Evolutionary conservation across 139 green algal species (phyloP), one percentile per base, ranked within the genome.

Genomic region (Micractinium sp.): DNA sequence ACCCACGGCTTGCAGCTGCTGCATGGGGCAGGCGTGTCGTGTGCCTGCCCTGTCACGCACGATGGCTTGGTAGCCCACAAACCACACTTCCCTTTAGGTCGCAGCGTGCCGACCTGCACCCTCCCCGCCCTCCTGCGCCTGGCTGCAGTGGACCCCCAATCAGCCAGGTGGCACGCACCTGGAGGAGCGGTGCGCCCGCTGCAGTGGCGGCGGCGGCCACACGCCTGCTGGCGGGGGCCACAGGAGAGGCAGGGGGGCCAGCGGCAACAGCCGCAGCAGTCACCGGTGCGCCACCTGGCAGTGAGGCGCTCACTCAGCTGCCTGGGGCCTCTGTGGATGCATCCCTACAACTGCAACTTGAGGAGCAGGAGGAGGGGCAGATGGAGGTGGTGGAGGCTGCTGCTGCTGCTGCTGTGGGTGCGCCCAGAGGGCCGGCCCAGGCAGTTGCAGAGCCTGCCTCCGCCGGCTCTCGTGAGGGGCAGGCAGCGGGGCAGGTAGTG

Each of bases 41-140:
- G 76, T 61, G 23, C 76, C 22, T 56, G 78, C 16, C n/a, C 27
- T 20, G 76, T 61, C 63, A 71, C 14, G 63, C 63, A 14, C 60
- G n/a, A n/a, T 75, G 66, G 22, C 27, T 33, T 75, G 20, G 25
- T 22, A 0, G 1, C 4, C 67, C 22, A 75, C 9, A 56, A 16
- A 25, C 22, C 63, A 25, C 63, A 25, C 9, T 71, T 27, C 63
- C 63, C n/a, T n/a, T n/a, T n/a, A n/a, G n/a, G n/a, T n/a, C n/a
- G n/a, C n/a, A n/a, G n/a, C n/a, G n/a, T n/a, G n/a, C n/a, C n/a
- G n/a, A n/a, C n/a, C n/a, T n/a, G n/a, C n/a, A n/a, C n/a, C 63
- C 63, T 71, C 22, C 20, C 90, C 7, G 20, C 95, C 5, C 92
- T 96, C 93, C 89, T 95, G 79, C 75, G 90, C 47, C 90, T 96